phyloP scores from a whole-genome alignment of 495 filamentous ascomycete genomes.

The Penicillium salamii region DNA sequence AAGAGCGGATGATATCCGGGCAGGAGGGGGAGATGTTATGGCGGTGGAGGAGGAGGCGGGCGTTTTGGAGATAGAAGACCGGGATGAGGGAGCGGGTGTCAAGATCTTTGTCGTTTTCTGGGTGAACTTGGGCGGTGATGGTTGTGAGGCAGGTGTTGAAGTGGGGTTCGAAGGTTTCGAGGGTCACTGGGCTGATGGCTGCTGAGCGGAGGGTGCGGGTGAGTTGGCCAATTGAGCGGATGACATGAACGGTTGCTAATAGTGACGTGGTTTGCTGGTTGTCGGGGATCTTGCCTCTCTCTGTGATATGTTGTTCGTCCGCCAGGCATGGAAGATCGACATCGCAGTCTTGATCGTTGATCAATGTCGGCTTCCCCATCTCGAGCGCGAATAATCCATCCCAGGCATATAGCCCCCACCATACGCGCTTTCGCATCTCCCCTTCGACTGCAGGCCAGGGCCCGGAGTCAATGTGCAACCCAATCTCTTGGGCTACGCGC shows the following conservation, averaged over 20 bases:
- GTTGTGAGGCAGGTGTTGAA: slow-evolving; percentile 70
- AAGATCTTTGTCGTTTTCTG: slow-evolving; percentile 58
- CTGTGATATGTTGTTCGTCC: slow-evolving; percentile 77
- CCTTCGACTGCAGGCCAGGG: slow-evolving; percentile 73
- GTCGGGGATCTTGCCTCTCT: slow-evolving; percentile 54
- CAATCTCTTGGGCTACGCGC: slow-evolving; percentile 82
- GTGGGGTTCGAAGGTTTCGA: slow-evolving; percentile 79
- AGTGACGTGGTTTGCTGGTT: slow-evolving; percentile 57
- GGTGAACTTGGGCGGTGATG: slow-evolving; percentile 71
- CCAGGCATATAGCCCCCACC: slow-evolving; percentile 93
- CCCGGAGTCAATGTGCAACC: slow-evolving; percentile 74
- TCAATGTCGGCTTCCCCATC: slow-evolving; percentile 75
- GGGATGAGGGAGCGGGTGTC: slow-evolving; percentile 72
- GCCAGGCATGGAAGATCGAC: slow-evolving; percentile 73
- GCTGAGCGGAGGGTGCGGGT: slow-evolving; percentile 67
- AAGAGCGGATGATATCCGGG: slow-evolving; percentile 56
- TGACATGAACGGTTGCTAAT: slow-evolving; percentile 78
- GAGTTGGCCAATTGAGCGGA: slow-evolving; percentile 76
- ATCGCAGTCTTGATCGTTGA: slow-evolving; percentile 89
- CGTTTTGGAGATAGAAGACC: slow-evolving; percentile 75
- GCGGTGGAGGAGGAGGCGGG: slow-evolving; percentile 80
- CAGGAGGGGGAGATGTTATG: slow-evolving; percentile 84
- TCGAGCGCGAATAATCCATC: slow-evolving; percentile 81
- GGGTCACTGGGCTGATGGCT: slow-evolving; percentile 63
- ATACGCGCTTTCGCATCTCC: slow-evolving; percentile 84